A percentile compares a stretch with the other conserved stretches of the same genome.
These are phyloP conservation scores for Colletotrichum musae DNA, from an alignment of 2,329 filamentous ascomycete species.

Conservation along the genomic window DNA sequence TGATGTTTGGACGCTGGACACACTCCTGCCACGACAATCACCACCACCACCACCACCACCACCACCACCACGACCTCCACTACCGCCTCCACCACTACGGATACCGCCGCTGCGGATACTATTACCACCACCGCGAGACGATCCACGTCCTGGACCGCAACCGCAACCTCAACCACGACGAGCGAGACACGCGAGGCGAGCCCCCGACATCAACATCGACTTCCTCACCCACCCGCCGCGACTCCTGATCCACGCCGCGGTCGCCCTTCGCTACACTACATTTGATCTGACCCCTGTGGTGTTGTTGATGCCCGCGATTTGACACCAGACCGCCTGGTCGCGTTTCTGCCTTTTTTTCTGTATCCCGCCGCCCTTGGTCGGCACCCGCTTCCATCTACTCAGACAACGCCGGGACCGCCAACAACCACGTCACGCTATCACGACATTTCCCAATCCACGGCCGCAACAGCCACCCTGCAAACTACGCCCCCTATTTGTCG, in stretches of 20 bases:
- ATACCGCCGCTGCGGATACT: no score
- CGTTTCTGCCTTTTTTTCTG: conserved; percentile 15
- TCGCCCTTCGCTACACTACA: conserved; percentile 7
- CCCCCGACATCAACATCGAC: conserved; percentile 14
- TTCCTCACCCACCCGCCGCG: conserved; percentile 22
- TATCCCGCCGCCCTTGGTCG: conserved; percentile 4
- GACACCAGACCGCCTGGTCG: conserved; percentile 25
- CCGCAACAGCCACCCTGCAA: conserved; percentile 3
- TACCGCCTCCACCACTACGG: conserved; percentile 23
- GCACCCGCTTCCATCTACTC: conserved; percentile 5
- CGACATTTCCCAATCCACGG: conserved; percentile 28
- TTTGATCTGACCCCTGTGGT: conserved; percentile 1
- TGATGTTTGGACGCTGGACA: conserved; percentile 36
- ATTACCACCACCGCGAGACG: conserved; percentile 3
- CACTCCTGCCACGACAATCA: conserved; percentile 29
- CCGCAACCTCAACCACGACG: conserved; percentile 25
- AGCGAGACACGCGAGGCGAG: conserved; percentile 8
- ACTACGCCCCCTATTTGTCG: conserved; percentile 14
- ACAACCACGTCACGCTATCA: conserved; percentile 37
- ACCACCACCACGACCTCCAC: conserved; percentile 2
- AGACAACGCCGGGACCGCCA: conserved; percentile 29
- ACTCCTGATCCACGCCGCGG: conserved; percentile 28
- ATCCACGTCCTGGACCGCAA: conserved; percentile 19
- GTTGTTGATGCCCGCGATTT: conserved; percentile 22
- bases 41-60: background rate